A percentile compares a stretch with the other conserved stretches of the same genome.
Evolutionary conservation across 2,329 filamentous ascomycete species (phyloP).

Genomic region (Pseudogymnoascus sp.): DNA sequence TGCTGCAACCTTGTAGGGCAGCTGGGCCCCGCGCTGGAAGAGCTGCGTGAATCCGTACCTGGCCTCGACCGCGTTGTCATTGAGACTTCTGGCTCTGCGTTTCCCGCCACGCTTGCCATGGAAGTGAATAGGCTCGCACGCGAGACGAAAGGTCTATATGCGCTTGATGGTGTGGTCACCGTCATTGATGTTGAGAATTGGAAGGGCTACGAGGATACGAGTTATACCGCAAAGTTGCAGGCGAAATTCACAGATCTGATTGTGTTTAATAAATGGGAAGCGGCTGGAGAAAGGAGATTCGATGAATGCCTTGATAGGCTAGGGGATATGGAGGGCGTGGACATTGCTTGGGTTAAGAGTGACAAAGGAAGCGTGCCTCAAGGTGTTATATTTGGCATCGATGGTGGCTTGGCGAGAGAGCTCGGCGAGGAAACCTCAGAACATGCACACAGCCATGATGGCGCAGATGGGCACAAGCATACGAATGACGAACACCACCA

Average conservation of each 20-base stretch:
- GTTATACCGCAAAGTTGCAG: constrained; percentile 63
- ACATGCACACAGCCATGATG: constrained; percentile 35
- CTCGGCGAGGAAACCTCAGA: constrained; percentile 36
- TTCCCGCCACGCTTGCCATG: constrained; percentile 61
- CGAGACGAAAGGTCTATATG: constrained; percentile 47
- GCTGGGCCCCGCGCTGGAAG: constrained; percentile 68
- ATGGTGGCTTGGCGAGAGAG: constrained; percentile 63
- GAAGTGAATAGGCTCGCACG: constrained; percentile 57
- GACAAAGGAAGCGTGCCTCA: constrained; percentile 69
- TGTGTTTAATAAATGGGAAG: constrained; percentile 67
- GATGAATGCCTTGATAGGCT: constrained; percentile 60
- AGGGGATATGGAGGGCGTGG: constrained; percentile 56
- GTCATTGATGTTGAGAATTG: constrained; percentile 72
- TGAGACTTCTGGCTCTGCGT: constrained; percentile 68
- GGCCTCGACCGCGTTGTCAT: constrained; percentile 80
- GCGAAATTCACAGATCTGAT: constrained; percentile 65
- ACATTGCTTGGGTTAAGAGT: constrained; percentile 73
- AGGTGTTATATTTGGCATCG: constrained; percentile 77
- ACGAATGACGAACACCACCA: constrained; percentile 54
- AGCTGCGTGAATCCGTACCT: constrained; percentile 49
- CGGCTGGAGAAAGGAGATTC: constrained; percentile 48
- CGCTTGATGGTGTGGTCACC: constrained; percentile 60
- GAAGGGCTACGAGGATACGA: constrained; percentile 65
- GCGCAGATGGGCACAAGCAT: constrained; percentile 22
- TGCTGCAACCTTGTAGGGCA: constrained; percentile 98